Conservation (phyloP, 2,329 filamentous ascomycete genomes). For the Elsinoe batatas region DNA sequence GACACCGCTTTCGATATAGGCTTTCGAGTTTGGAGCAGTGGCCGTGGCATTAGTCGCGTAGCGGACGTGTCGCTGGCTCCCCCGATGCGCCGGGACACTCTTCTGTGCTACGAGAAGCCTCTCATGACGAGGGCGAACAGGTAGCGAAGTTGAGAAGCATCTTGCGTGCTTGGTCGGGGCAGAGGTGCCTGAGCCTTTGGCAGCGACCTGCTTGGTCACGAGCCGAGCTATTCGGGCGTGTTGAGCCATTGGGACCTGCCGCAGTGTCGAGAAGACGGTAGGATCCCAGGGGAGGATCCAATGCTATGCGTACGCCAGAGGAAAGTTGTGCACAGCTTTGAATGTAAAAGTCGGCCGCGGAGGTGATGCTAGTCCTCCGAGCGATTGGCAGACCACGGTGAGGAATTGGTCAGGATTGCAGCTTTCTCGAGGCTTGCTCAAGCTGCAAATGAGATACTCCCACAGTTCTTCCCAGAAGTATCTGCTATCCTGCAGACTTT, state of each 20-base stretch:
- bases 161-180: background rate
- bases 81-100: slow-evolving; percentile 1
- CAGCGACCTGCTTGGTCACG: slow-evolving; percentile 9
- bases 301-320: background rate
- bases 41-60: slow-evolving; percentile 39
- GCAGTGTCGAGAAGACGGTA: background rate
- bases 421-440: background rate
- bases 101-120: slow-evolving; percentile 11
- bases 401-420: background rate
- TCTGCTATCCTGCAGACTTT: background rate
- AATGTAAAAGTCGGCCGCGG: background rate
- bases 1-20: slow-evolving; percentile 80
- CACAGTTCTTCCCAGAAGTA: background rate
- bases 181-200: background rate
- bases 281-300: slow-evolving; percentile 2
- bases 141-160: slow-evolving; percentile 4
- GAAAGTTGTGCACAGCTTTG: background rate
- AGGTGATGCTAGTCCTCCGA: background rate
- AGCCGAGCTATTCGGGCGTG: slow-evolving; percentile 25
- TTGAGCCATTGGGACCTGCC: slow-evolving; percentile 24
- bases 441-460: background rate
- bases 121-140: slow-evolving; percentile 16
- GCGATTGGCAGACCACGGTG: background rate
- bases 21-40: slow-evolving; percentile 68
- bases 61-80: slow-evolving; percentile 17